phyloP scores from a whole-genome alignment of 2,329 filamentous ascomycete species.

The Phoma sp. region DNA sequence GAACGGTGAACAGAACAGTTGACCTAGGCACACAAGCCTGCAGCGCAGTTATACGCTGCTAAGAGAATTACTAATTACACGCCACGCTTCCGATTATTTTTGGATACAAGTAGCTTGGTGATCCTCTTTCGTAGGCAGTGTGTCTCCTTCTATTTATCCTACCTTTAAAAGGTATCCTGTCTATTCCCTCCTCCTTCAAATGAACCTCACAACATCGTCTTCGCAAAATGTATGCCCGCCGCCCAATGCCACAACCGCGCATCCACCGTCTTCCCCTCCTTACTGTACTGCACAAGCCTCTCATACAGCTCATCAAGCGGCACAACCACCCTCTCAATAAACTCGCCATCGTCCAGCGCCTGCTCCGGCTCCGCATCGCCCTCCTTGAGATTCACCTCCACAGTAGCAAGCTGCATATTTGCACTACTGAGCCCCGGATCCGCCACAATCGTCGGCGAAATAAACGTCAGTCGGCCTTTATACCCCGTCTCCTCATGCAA shows the following conservation, averaged over 20 bases:
- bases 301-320: conserved; percentile 65
- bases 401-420: conserved; percentile 68
- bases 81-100: too few relatives aligned
- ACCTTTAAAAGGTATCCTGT: too few relatives aligned
- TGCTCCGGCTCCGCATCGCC: conserved; percentile 63
- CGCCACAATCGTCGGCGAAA: conserved; percentile 72
- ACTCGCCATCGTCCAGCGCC: conserved; percentile 66
- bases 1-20: too few relatives aligned
- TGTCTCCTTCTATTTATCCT: too few relatives aligned
- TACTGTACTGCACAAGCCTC: conserved; percentile 56
- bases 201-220: conserved; percentile 40
- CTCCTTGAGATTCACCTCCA: conserved; percentile 63
- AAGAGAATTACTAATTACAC: too few relatives aligned
- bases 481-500: conserved; percentile 70
- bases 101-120: too few relatives aligned
- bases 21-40: too few relatives aligned
- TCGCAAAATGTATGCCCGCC: conserved; percentile 62
- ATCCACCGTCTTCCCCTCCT: conserved; percentile 61
- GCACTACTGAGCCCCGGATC: conserved; percentile 68
- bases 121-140: too few relatives aligned
- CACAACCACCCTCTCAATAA: conserved; percentile 67
- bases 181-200: too few relatives aligned
- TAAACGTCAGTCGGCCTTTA: conserved; percentile 59
- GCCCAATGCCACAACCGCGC: conserved; percentile 69
- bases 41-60: too few relatives aligned